A percentile compares a stretch with the other conserved stretches of the same genome.
Evolutionary conservation across 176 grass and related monocot species (phyloP).

Genomic region (Bolboschoenus planiculmis): DNA sequence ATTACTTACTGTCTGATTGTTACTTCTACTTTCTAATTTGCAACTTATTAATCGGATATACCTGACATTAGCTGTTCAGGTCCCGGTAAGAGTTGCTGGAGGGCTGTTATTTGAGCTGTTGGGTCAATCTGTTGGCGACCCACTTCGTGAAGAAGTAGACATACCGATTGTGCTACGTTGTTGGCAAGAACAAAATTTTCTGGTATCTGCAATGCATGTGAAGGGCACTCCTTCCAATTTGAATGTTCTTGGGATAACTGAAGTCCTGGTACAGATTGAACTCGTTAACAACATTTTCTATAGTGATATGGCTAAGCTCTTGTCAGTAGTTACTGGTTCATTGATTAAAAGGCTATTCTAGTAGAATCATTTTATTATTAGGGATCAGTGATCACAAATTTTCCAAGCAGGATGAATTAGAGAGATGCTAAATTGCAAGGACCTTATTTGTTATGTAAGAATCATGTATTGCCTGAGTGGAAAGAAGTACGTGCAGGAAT

Average conservation of each 20-base stretch:
- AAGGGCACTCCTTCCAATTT: constrained; percentile 70
- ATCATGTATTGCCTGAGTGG: too few species aligned
- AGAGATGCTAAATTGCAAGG: neutral
- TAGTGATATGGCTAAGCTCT: neutral
- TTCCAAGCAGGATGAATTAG: neutral
- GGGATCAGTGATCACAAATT: neutral
- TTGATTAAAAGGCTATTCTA: neutral
- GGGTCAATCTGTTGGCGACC: constrained; percentile 88
- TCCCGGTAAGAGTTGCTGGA: constrained; percentile 91
- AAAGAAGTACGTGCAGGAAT: too few species aligned
- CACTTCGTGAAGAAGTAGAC: constrained; percentile 72
- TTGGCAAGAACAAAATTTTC: constrained; percentile 90
- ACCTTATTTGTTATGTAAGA: neutral
- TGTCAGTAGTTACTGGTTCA: neutral
- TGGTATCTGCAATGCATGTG: constrained; percentile 81
- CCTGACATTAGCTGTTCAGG: constrained; percentile 54
- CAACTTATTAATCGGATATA: neutral
- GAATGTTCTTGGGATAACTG: constrained; percentile 96
- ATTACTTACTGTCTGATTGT: neutral
- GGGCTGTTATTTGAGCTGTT: constrained; percentile 94
- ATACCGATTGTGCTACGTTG: constrained; percentile 87
- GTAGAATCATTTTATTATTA: neutral
- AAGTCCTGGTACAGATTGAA: constrained; percentile 68
- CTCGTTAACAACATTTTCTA: neutral
- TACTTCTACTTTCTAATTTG: neutral